Percentiles rank a stretch among this genome's conserved stretches.
These are phyloP conservation scores for Sporothrix pseudoabietina DNA, from an alignment of 2,329 filamentous ascomycete genomes.

Conservation along the genomic window DNA sequence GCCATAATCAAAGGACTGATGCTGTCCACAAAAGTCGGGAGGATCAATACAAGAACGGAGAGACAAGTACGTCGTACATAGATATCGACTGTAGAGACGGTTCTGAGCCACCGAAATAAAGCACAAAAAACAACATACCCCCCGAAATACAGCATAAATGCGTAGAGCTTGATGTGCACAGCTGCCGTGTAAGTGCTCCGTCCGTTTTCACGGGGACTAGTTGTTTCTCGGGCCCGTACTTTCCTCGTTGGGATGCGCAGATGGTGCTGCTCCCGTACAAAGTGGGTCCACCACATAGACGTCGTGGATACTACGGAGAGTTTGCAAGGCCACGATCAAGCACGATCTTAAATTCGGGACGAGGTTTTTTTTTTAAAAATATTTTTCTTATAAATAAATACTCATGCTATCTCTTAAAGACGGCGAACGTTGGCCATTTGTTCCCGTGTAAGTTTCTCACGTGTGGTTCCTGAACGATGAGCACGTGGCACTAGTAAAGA, in stretches of 20 bases:
- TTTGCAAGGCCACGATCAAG: not conserved
- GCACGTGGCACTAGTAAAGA: not conserved
- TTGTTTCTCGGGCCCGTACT: slow-evolving; percentile 1
- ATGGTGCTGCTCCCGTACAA: not conserved
- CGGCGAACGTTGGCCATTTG: not conserved
- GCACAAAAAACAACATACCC: not conserved
- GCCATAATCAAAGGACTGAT: not conserved
- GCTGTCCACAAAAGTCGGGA: not conserved
- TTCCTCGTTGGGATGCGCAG: not conserved
- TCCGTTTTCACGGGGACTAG: not conserved
- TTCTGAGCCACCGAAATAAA: not conserved
- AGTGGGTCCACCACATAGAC: not conserved
- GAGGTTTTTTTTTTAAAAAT: too few species aligned
- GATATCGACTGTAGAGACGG: not conserved
- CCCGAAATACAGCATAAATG: not conserved
- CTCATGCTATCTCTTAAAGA: too few species aligned
- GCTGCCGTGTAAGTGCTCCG: slow-evolving; percentile 18
- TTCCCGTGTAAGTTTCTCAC: not conserved
- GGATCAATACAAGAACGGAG: not conserved
- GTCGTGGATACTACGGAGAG: not conserved
- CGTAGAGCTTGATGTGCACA: not conserved
- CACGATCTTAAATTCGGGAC: not conserved
- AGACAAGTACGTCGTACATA: not conserved
- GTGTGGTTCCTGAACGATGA: not conserved
- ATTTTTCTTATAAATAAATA: too few species aligned